A percentile compares a stretch with the other conserved stretches of the same genome.
Evolutionary conservation across 495 filamentous ascomycete species (phyloP).

Genomic region (Jackrogersella minutella): DNA sequence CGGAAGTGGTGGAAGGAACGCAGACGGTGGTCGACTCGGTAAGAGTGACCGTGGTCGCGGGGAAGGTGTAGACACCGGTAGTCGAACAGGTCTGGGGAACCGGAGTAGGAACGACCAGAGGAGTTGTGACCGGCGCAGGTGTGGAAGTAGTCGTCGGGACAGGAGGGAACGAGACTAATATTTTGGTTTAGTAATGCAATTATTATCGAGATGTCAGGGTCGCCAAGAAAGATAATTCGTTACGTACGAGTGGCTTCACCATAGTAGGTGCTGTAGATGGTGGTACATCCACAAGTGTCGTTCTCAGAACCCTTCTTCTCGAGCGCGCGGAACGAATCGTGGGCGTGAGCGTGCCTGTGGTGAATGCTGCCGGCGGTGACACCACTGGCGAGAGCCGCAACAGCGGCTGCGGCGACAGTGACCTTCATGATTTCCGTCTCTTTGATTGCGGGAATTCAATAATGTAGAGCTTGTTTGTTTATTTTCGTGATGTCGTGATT

Average conservation of each 20-base stretch:
- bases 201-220: no score
- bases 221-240: not conserved
- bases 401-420: constrained; percentile 67
- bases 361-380: constrained; percentile 60
- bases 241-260: constrained; percentile 68
- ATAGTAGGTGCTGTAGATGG: constrained; percentile 65
- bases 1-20: constrained; percentile 67
- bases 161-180: constrained; percentile 48
- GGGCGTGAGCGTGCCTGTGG: constrained; percentile 69
- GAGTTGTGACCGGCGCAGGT: constrained; percentile 39
- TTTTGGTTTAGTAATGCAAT: constrained; percentile 18
- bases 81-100: constrained; percentile 72
- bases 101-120: constrained; percentile 67
- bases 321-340: constrained; percentile 63
- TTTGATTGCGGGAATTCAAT: constrained; percentile 26
- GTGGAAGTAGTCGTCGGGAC: constrained; percentile 45
- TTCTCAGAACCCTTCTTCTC: constrained; percentile 54
- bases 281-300: constrained; percentile 67
- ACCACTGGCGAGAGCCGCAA: constrained; percentile 70
- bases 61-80: constrained; percentile 82
- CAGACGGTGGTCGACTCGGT: constrained; percentile 71
- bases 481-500: constrained; percentile 47
- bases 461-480: constrained; percentile 46
- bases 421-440: constrained; percentile 67
- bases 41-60: constrained; percentile 75